Evolutionary conservation across 1,284 basidiomycete species (phyloP).

Genomic region (Melampsora americana): DNA sequence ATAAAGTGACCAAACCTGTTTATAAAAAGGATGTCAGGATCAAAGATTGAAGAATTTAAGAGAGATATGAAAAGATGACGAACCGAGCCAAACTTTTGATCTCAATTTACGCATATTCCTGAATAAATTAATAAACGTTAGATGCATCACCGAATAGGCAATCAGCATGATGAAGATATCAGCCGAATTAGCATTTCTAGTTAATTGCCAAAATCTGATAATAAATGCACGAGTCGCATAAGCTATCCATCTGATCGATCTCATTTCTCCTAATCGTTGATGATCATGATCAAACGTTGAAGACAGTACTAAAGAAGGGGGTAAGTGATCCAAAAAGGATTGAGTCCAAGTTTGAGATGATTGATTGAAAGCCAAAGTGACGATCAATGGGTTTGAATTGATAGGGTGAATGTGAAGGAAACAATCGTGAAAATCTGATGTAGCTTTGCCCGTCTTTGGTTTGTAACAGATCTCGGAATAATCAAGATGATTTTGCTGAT

Average conservation of each 20-base stretch:
- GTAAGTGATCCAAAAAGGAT: constrained; percentile 8
- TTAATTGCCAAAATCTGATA: constrained; percentile 77
- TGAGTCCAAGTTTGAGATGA: constrained; percentile 22
- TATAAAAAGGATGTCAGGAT: constrained; percentile 9
- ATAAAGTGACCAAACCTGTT: constrained; percentile 71
- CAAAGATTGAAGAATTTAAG: background rate
- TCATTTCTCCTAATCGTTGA: constrained; percentile 64
- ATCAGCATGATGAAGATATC: constrained; percentile 94
- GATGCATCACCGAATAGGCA: constrained; percentile 94
- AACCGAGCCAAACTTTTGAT: constrained; percentile 77
- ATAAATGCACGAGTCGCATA: constrained; percentile 78
- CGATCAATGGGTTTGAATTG: background rate
- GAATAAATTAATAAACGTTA: constrained; percentile 85
- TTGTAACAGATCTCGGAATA: background rate
- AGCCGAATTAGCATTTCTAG: constrained; percentile 85
- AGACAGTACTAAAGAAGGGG: constrained; percentile 13
- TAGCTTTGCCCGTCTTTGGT: background rate
- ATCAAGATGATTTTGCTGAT: background rate
- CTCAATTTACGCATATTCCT: constrained; percentile 74
- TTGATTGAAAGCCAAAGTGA: background rate
- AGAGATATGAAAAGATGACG: constrained; percentile 46
- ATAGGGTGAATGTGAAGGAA: background rate
- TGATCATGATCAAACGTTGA: constrained; percentile 3
- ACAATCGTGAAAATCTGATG: constrained; percentile 7
- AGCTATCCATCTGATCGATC: constrained; percentile 76